Conservation (phyloP, 78 protist species). For the Dictyostelium firmibasis region DNA sequence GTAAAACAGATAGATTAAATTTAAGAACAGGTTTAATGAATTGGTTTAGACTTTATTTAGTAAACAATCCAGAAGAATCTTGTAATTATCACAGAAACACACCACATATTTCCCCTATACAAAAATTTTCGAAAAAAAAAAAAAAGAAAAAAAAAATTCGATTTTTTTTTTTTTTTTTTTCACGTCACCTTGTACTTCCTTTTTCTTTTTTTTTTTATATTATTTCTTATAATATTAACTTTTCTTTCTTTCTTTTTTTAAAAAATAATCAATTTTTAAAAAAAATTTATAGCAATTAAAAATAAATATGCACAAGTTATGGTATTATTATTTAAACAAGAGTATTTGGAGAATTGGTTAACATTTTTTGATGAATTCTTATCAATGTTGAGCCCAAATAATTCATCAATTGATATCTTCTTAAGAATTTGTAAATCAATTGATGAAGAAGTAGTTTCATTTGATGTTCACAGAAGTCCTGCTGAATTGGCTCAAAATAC, state of each 20-base stretch:
- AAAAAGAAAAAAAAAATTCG: neutral
- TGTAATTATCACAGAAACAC: neutral
- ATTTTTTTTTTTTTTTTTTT: conserved; percentile 11
- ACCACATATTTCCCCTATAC: neutral
- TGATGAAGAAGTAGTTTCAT: conserved; percentile 76
- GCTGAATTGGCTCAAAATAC: conserved; percentile 79
- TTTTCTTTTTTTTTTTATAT: neutral
- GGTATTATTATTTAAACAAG: conserved; percentile 77
- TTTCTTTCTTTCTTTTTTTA: neutral
- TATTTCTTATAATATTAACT: no score
- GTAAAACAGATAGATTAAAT: conserved; percentile 11
- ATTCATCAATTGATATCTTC: conserved; percentile 61
- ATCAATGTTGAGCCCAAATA: neutral
- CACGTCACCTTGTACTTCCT: neutral
- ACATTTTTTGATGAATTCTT: conserved; percentile 59
- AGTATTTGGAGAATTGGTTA: conserved; percentile 76
- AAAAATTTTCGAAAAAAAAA: neutral
- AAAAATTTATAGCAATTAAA: conserved; percentile 33
- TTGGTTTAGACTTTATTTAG: conserved; percentile 10
- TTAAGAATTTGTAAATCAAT: conserved; percentile 68
- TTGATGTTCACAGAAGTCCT: conserved; percentile 48
- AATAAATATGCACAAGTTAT: conserved; percentile 78
- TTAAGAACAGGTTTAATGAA: conserved; percentile 28
- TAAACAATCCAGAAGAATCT: conserved; percentile 6
- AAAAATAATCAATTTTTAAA: neutral